phyloP scores from a whole-genome alignment of 164 flowering plant species.

The Hamamelis virginiana region DNA sequence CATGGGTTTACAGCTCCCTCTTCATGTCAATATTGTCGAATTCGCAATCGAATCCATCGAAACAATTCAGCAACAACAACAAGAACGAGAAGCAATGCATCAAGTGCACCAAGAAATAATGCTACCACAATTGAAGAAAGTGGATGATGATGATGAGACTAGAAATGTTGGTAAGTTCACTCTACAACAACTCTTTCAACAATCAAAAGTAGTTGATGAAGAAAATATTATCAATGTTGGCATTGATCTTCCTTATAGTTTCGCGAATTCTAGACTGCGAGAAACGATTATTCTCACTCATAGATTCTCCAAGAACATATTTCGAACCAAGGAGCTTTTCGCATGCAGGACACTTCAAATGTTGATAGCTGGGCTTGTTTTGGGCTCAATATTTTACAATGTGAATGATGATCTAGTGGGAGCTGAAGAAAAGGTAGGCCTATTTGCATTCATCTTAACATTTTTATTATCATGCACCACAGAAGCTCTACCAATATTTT shows the following conservation, averaged over 20 bases:
- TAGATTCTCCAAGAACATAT: slow-evolving; percentile 75
- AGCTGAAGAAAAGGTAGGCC: slow-evolving; percentile 71
- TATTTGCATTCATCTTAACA: slow-evolving; percentile 84
- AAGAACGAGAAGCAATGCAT: too few relatives aligned
- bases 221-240: slow-evolving; percentile 21
- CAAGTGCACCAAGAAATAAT: slow-evolving; percentile 3
- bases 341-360: slow-evolving; percentile 69
- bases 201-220: slow-evolving; percentile 61
- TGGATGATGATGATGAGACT: not conserved
- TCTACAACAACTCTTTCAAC: slow-evolving; percentile 81
- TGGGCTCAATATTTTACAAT: slow-evolving; percentile 78
- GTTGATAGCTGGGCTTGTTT: slow-evolving; percentile 67
- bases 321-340: slow-evolving; percentile 76
- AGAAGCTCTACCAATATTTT: slow-evolving; percentile 89
- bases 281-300: slow-evolving; percentile 68
- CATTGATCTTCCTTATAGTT: slow-evolving; percentile 26
- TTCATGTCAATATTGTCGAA: slow-evolving; percentile 73
- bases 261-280: slow-evolving; percentile 57
- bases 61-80: slow-evolving; percentile 33
- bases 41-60: slow-evolving; percentile 87
- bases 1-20: slow-evolving; percentile 59
- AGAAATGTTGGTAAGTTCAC: slow-evolving; percentile 44
- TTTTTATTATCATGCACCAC: slow-evolving; percentile 74
- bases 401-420: slow-evolving; percentile 57
- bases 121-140: slow-evolving; percentile 5